A percentile compares a stretch with the other conserved stretches of the same genome.
Conservation (phyloP, 352 stramenopile species). For the Pythium periplocum region DNA sequence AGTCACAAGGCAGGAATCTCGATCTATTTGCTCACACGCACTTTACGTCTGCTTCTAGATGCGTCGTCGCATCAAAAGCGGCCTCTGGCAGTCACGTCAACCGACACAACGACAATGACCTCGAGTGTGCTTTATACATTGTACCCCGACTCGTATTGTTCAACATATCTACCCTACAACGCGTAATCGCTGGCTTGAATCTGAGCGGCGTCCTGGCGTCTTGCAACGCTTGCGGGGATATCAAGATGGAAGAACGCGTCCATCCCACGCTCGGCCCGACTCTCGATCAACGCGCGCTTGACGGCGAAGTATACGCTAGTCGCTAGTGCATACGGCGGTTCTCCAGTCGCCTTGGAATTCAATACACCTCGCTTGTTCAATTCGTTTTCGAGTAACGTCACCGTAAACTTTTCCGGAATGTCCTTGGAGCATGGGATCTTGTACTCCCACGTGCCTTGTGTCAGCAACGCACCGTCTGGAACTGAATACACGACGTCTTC, state of each 20-base stretch:
- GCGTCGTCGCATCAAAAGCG: no score
- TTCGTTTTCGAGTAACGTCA: slow-evolving; percentile 35
- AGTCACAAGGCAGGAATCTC: neutral
- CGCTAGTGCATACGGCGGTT: slow-evolving; percentile 35
- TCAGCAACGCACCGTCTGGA: slow-evolving; percentile 18
- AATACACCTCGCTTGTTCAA: slow-evolving; percentile 26
- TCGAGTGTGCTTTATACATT: no score
- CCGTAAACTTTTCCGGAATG: slow-evolving; percentile 35
- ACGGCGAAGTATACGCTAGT: slow-evolving; percentile 39
- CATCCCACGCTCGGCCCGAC: slow-evolving; percentile 24
- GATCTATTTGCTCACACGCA: no score
- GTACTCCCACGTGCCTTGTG: slow-evolving; percentile 51
- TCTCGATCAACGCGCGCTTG: slow-evolving; percentile 29
- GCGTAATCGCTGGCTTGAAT: slow-evolving; percentile 23
- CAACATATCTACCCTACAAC: slow-evolving; percentile 4
- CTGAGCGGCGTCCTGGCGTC: slow-evolving; percentile 27
- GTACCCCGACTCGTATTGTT: no score
- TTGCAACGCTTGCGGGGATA: slow-evolving; percentile 34
- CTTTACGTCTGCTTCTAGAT: no score
- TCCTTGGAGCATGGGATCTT: slow-evolving; percentile 36
- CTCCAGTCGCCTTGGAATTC: slow-evolving; percentile 40
- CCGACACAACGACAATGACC: no score
- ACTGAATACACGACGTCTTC: slow-evolving; percentile 32
- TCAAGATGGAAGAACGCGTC: slow-evolving; percentile 33
- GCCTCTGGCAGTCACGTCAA: no score